phyloP scores from a whole-genome alignment of 441 rosid genomes.

The Mallotus japonicus region DNA sequence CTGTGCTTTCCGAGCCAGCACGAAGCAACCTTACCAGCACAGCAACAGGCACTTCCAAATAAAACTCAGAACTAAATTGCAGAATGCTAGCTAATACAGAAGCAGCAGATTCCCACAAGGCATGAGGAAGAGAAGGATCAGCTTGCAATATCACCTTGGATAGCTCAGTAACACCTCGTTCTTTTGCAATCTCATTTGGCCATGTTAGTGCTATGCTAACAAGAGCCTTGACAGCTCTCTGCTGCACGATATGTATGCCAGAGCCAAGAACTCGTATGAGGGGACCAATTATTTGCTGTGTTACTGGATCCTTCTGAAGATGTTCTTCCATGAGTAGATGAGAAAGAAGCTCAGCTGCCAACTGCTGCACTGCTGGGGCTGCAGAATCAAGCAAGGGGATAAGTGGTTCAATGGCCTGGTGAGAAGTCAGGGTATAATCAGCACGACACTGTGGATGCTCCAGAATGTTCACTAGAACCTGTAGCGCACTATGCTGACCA shows the following conservation, averaged over 20 bases:
- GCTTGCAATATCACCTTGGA: constrained; percentile 95
- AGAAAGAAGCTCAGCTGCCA: constrained; percentile 99
- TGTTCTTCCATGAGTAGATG: constrained; percentile 84
- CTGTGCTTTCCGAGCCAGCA: constrained; percentile 82
- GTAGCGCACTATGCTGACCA: constrained; percentile 95
- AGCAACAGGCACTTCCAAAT: constrained; percentile 96
- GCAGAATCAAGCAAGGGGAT: constrained; percentile 93
- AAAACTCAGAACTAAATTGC: constrained; percentile 97
- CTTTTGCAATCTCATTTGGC: constrained; percentile 98
- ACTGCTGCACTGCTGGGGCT: constrained; percentile 93
- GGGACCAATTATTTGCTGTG: constrained; percentile 86
- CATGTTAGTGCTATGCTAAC: constrained; percentile 85
- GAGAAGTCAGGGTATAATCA: constrained; percentile 74
- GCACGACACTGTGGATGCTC: constrained; percentile 99
- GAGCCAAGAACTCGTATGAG: constrained; percentile 87
- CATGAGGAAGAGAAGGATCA: constrained; percentile 89
- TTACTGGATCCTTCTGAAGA: constrained; percentile 87
- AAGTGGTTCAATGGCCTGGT: constrained; percentile 91
- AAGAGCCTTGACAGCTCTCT: constrained; percentile 99
- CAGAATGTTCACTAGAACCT: constrained; percentile 92
- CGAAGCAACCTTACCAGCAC: constrained; percentile 92
- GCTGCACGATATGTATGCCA: constrained; percentile 88
- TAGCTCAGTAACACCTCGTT: constrained; percentile 93
- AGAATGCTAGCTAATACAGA: constrained; percentile 82
- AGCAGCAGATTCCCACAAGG: constrained; percentile 98